Evolutionary conservation across 495 filamentous ascomycete genomes (phyloP), one percentile per base, ranked within the genome.

Genomic region (Tetracladium setigerum): DNA sequence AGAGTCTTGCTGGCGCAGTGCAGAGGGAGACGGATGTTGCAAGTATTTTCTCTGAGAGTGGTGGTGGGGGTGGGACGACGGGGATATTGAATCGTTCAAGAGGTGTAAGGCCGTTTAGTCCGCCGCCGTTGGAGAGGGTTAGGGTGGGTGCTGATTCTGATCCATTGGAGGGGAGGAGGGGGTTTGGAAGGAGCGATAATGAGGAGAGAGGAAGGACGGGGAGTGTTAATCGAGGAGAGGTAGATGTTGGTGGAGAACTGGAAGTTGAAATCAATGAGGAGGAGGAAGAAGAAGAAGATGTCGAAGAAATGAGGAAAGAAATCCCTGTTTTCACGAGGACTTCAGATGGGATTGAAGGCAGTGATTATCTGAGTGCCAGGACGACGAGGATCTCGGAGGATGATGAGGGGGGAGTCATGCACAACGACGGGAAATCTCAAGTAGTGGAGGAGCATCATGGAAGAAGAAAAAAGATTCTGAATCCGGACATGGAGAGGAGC

Each of bases 31-130:
- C 41, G 9, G 72, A 76, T 47, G 49, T 63, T 1, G 67, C 67
- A 32, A 74, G 72, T 50, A 67, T 76, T 17, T 73, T 76, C 45
- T 76, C 73, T 17, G 57, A 54, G 31, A 16, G 53, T 10, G 57
- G 51, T 2, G 31, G 69, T 22, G 50, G 38, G 8, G 30, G 36
- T 5, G 36, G 22, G 5, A 41, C 42, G 2, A 34, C 38, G 5
- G 52, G 53, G 17, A 67, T 75, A 17, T 62, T 73, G 36, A 74
- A 76, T 48, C 54, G 66, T 32, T 54, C 67, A 15, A 57, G 72
- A 17, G 67, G 68, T 1, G 62, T 69, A n/a, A 55, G 76, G 32
- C 76, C 74, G 3, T 79, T 79, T 46, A 71, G 67, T 5, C 76
- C 76, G 9, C 71, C 75, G 47, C 74, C 73, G 15, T 63, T 63